A percentile compares a stretch with the other conserved stretches of the same genome.
These are phyloP conservation scores for Colletotrichum truncatum DNA, from an alignment of 2,329 filamentous ascomycete genomes.

Conservation along the genomic window DNA sequence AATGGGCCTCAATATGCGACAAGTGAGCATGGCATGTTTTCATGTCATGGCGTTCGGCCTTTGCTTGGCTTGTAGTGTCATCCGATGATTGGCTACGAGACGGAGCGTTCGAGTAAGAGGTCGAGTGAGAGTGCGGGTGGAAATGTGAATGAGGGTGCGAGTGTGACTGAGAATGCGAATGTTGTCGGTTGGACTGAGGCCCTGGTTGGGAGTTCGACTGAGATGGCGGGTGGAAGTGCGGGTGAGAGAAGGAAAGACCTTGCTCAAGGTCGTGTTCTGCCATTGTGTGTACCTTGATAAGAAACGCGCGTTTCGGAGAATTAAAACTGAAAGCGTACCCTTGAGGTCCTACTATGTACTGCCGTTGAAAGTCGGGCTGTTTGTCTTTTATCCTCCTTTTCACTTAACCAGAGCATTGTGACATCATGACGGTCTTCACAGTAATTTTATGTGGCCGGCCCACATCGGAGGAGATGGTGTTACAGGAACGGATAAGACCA, in stretches of 20 bases:
- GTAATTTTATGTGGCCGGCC: not conserved
- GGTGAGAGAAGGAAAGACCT: no score
- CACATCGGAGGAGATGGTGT: not conserved
- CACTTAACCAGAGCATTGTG: not conserved
- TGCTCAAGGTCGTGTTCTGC: not conserved
- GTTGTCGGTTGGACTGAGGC: no score
- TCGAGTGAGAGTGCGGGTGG: not conserved
- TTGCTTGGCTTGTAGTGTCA: no score
- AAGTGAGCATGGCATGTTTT: not conserved
- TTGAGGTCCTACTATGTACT: not conserved
- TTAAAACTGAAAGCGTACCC: no score
- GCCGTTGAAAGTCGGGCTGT: not conserved
- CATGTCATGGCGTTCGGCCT: not conserved
- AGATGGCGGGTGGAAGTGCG: not conserved
- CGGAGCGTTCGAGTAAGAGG: not conserved
- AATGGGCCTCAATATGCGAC: constrained; percentile 21
- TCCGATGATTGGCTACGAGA: no score
- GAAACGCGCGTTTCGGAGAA: not conserved
- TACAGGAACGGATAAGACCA: no score
- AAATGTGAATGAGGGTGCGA: not conserved
- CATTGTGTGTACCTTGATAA: not conserved
- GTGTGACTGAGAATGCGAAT: no score
- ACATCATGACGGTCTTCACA: not conserved
- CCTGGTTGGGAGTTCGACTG: not conserved
- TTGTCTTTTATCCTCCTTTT: not conserved